Conservation (phyloP, 345 rosid species). For the Nephelium lappaceum region DNA sequence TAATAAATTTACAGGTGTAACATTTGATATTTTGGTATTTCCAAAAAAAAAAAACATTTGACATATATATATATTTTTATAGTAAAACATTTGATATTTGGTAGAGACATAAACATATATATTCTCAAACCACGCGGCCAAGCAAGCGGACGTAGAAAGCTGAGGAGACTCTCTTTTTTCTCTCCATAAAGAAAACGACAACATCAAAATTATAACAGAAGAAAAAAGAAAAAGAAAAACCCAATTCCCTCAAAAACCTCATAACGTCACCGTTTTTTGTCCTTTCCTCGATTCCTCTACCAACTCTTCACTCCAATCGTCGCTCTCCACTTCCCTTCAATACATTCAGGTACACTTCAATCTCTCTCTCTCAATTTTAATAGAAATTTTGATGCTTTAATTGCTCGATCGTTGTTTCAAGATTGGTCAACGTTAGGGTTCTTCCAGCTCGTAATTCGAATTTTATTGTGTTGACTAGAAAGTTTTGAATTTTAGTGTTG, state of each 20-base stretch:
- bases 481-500: no score
- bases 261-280: constrained; percentile 4
- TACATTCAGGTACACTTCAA: neutral
- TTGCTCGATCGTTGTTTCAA: constrained; percentile 5
- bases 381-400: neutral
- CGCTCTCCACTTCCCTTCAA: neutral
- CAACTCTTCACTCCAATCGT: neutral
- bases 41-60: no score
- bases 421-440: constrained; percentile 27
- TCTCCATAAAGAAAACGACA: neutral
- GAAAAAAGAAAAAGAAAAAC: neutral
- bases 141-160: constrained; percentile 5
- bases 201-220: neutral
- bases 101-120: neutral
- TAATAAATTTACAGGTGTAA: no score
- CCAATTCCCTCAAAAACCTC: neutral
- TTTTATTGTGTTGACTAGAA: no score
- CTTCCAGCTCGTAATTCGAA: neutral
- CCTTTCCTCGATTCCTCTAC: neutral
- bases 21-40: no score
- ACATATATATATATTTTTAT: no score
- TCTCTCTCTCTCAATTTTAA: neutral
- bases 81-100: no score
- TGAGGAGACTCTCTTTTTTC: neutral
- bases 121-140: constrained; percentile 1